Evolutionary conservation across 2,329 filamentous ascomycete species (phyloP).

Genomic region (Microthyrium microscopicum): DNA sequence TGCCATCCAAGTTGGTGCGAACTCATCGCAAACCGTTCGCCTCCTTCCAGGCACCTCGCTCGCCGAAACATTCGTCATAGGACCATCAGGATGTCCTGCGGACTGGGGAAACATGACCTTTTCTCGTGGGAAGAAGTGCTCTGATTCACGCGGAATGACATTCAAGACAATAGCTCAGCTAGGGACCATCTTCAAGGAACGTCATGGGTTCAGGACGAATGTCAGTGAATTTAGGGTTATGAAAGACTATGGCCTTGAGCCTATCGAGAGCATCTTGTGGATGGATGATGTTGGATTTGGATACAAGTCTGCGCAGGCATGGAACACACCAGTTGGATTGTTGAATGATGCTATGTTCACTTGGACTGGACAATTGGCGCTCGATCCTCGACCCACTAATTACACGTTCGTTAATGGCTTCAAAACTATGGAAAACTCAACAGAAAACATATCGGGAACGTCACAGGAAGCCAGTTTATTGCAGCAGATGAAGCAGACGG

Average conservation of each 20-base stretch:
- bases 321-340: background rate
- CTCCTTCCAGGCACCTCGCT: background rate
- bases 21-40: background rate
- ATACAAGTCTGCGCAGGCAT: background rate
- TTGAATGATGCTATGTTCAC: background rate
- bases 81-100: background rate
- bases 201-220: background rate
- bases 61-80: background rate
- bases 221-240: background rate
- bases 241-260: background rate
- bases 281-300: background rate
- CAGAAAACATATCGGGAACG: no score
- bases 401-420: background rate
- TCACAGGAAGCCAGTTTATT: slow-evolving; percentile 15
- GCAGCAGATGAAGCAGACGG: slow-evolving; percentile 13
- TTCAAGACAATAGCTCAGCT: background rate
- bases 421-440: background rate
- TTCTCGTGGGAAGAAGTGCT: background rate
- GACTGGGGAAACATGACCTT: background rate
- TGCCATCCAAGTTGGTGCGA: background rate
- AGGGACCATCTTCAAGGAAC: background rate
- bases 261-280: background rate
- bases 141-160: background rate
- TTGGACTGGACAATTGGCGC: background rate
- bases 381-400: background rate